These are phyloP conservation scores for Quercus dentata DNA, from an alignment of 306 rosid species.

Conservation along the genomic window DNA sequence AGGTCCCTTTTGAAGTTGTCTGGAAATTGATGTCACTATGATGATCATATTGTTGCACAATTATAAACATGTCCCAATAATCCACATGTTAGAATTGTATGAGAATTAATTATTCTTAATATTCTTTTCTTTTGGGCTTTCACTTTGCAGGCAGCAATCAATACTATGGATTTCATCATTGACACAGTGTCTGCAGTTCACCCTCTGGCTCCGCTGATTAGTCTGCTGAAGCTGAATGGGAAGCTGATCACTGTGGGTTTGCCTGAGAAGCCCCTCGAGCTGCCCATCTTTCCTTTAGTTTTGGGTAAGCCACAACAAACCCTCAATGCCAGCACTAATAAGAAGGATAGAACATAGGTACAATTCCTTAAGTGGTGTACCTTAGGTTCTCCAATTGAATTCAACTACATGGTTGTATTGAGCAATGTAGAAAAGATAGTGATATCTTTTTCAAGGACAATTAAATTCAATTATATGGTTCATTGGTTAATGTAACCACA, in stretches of 20 bases:
- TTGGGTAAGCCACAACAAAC: conserved; percentile 41
- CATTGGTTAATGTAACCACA: too few species aligned
- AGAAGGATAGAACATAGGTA: too few species aligned
- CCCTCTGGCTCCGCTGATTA: conserved; percentile 60
- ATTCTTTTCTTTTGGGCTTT: neutral
- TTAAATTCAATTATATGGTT: too few species aligned
- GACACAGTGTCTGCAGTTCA: conserved; percentile 85
- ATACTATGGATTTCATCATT: conserved; percentile 81
- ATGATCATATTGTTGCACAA: neutral
- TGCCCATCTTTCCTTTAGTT: conserved; percentile 59
- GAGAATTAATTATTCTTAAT: neutral
- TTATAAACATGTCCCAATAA: neutral
- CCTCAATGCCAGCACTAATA: neutral
- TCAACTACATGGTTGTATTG: too few species aligned
- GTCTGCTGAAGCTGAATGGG: conserved; percentile 81
- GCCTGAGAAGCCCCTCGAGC: conserved; percentile 73
- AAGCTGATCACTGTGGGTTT: conserved; percentile 75
- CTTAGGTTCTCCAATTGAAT: too few species aligned
- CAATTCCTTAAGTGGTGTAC: too few species aligned
- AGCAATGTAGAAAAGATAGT: too few species aligned
- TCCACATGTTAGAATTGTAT: conserved; percentile 4
- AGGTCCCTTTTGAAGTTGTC: neutral
- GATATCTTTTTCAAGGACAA: too few species aligned
- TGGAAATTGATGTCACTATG: neutral
- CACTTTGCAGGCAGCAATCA: conserved; percentile 59